Base-by-base conservation (phyloP, 2,329 filamentous ascomycete species). In the Ophiostoma piceae region DNA sequence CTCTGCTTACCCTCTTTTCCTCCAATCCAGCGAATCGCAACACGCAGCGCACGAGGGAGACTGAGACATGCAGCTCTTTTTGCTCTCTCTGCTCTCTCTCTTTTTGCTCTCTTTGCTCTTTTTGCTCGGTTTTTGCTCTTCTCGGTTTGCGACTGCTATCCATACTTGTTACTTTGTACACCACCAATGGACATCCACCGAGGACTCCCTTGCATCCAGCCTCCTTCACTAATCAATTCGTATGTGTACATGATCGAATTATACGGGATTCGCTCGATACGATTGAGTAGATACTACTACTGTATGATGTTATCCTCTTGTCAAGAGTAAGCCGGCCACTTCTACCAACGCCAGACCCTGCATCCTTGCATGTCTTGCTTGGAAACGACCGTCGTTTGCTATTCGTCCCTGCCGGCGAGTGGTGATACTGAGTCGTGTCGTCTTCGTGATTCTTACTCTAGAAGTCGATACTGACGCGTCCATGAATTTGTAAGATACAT, bases 61-160 rank as follows among this genome's bases (percentile, higher is more conserved):
- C 51, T 57, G 51, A 57, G 51, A 57, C 51, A 57, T 57, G 51
- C n/a, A 57, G 51, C 51, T 57, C 51, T 57, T 57, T 57, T 57
- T 57, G n/a, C n/a, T 7, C 19, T 47, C 14, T 16, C 3, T 16
- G 14, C 5, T 47, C 19, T 47, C 7, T 47, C 1, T 3, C 43
- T 47, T 47, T 43, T 47, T 16, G 5, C 16, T 19, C 19, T 2
- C 43, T 47, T 7, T n/a, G 4, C 19, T 8, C 7, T 19, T 47
- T 19, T 19, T 47, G 43, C 43, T 19, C 14, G 12, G 2, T 8
- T 43, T 43, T 43, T 47, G 43, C 16, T 3, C 1, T 6, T 35
- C 43, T 47, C 39, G 39, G 19, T 47, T 47, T 9, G 7, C 35
- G 35, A 35, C 8, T n/a, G 16, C 43, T 19, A 47, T n/a, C 7